phyloP scores from a whole-genome alignment of 176 grass and related monocot genomes.

The Aegilops speltoides region DNA sequence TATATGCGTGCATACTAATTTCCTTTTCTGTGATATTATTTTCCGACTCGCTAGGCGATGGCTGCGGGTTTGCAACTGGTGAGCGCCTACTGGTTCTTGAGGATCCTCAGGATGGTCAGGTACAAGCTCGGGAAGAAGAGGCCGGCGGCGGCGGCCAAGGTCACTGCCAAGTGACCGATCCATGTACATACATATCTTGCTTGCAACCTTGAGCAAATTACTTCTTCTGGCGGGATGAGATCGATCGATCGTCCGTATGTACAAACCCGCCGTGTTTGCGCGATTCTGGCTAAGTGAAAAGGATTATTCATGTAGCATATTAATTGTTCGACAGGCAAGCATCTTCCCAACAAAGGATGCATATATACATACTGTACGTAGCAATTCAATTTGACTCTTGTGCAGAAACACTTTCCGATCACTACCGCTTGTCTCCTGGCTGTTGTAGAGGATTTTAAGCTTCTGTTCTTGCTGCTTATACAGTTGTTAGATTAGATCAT shows the following conservation, averaged over 20 bases:
- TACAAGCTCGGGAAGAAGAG: slow-evolving; percentile 66
- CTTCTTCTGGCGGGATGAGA: neutral
- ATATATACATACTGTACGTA: neutral
- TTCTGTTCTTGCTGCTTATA: too few species aligned
- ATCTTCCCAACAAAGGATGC: neutral
- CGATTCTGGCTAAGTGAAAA: neutral
- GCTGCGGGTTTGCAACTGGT: slow-evolving; percentile 75
- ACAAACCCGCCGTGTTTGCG: neutral
- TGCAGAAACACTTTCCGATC: neutral
- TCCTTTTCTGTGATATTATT: neutral
- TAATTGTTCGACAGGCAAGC: neutral
- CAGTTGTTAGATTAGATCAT: too few species aligned
- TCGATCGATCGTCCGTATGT: neutral
- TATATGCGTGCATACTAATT: neutral
- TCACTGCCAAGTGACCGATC: neutral
- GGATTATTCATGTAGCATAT: neutral
- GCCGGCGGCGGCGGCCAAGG: neutral
- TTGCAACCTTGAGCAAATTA: neutral
- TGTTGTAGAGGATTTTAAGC: neutral
- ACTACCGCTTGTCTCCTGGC: neutral
- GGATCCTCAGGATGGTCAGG: slow-evolving; percentile 69
- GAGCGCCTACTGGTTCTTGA: slow-evolving; percentile 84
- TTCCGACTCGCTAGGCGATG: slow-evolving; percentile 49
- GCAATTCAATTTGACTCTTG: neutral
- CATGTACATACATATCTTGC: neutral